Evolutionary conservation across 257 asterid genomes (phyloP), one percentile per base, ranked within the genome.

Genomic region (Gentiana macrophylla): DNA sequence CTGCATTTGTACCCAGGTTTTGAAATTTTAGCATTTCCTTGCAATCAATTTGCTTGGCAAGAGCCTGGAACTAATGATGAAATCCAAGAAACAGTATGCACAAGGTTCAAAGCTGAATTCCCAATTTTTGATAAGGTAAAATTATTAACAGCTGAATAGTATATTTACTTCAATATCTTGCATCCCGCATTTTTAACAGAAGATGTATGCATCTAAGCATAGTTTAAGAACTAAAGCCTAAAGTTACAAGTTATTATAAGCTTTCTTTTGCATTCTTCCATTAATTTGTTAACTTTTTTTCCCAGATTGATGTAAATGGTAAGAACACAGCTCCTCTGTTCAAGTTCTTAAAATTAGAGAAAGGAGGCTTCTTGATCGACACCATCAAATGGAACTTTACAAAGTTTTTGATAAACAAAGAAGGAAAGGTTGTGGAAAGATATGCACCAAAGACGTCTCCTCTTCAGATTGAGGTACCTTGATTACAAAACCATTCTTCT

Each of bases 381-480:
- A 86, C 89, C 54, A 83, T 85, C 64, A 85, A 89, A 67, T 88
- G 97, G 95, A 88, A 88, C 74, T 88, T 88, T 62, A 79, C 97
- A 0, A 89, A 89, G 72, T 89, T 86, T 71, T 73, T 89, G 65
- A 83, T 89, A 33, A 76, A 73, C 75, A 85, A 74, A 71, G 78
- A 79, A 61, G 97, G 97, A 52, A 81, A 81, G 60, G 82, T 89
- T 48, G 82, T 81, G 59, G 79, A 64, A 68, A 73, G 97, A 74
- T 89, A 85, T 53, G 75, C 78, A 37, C 94, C 97, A 37, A 67
- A 67, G 41, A 89, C 89, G 5, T 65, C 94, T 13, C 95, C 97
- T 34, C 86, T 86, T 51, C 68, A 83, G 44, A 69, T 89, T 51
- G 97, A 89, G 95, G 95, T 80, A 37, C 45, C 11, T 24, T 24